phyloP scores from a whole-genome alignment of 768 basidiomycete species.

The Candolleomyces aberdarensis region DNA sequence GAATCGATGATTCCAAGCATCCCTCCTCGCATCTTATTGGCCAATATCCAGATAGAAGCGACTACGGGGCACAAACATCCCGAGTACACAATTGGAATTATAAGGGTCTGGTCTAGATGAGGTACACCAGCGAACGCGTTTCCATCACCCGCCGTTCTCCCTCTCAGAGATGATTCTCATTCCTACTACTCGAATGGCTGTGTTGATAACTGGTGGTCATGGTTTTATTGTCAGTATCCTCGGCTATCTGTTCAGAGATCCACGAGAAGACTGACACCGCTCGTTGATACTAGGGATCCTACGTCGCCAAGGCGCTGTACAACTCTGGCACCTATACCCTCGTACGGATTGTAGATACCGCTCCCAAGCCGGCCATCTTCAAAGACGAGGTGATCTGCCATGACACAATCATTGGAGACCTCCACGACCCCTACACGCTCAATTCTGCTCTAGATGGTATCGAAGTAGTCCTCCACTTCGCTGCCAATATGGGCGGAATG shows the following conservation, averaged over 20 bases:
- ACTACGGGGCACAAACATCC: too few relatives aligned
- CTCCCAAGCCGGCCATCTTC: slow-evolving; percentile 17
- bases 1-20: too few relatives aligned
- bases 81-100: too few relatives aligned
- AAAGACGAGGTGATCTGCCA: slow-evolving; percentile 18
- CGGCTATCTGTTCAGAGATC: too few relatives aligned
- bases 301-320: slow-evolving; percentile 41
- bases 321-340: slow-evolving; percentile 19
- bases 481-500: slow-evolving; percentile 66
- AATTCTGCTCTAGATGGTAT: slow-evolving; percentile 35
- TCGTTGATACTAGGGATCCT: slow-evolving; percentile 40
- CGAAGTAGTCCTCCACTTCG: slow-evolving; percentile 50
- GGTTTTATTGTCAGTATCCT: slow-evolving; percentile 48
- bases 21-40: too few relatives aligned
- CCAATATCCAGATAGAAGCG: too few relatives aligned
- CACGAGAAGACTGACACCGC: too few relatives aligned
- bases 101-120: too few relatives aligned
- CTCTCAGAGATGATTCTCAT: too few relatives aligned
- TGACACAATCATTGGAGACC: slow-evolving; percentile 41
- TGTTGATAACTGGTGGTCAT: slow-evolving; percentile 48
- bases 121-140: too few relatives aligned
- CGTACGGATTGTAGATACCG: slow-evolving; percentile 45
- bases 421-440: slow-evolving; percentile 42
- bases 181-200: neutral
- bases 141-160: too few relatives aligned